These are phyloP conservation scores for Nothophoma quercina DNA, from an alignment of 2,329 filamentous ascomycete genomes.

Conservation along the genomic window DNA sequence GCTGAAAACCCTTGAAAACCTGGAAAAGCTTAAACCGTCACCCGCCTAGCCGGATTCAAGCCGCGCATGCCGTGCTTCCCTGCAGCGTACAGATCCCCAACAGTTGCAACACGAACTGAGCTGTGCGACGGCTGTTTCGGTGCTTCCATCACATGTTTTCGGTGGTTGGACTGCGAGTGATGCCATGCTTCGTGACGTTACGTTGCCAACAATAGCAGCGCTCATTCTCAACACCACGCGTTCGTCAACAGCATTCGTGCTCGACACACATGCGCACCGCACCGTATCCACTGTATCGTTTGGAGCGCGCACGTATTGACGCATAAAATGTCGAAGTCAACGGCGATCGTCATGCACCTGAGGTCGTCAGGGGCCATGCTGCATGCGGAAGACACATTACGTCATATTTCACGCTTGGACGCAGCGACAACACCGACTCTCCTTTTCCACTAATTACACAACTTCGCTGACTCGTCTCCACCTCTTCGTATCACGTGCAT, in stretches of 20 bases:
- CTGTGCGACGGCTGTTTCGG: slow-evolving; percentile 25
- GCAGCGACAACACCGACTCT: background rate
- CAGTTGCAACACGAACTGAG: slow-evolving; percentile 26
- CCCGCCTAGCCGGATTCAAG: slow-evolving; percentile 11
- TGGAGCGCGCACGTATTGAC: background rate
- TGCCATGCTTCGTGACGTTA: slow-evolving; percentile 8
- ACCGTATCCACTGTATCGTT: slow-evolving; percentile 1
- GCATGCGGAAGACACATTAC: slow-evolving; percentile 11
- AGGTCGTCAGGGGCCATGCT: slow-evolving; percentile 3
- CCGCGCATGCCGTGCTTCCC: slow-evolving; percentile 13
- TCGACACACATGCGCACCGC: background rate
- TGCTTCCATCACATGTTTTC: slow-evolving; percentile 27
- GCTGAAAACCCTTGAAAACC: slow-evolving; percentile 33
- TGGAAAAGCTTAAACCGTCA: slow-evolving; percentile 35
- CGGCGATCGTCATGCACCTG: slow-evolving; percentile 11
- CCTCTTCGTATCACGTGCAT: slow-evolving; percentile 2
- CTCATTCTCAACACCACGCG: slow-evolving; percentile 1
- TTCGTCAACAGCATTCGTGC: background rate
- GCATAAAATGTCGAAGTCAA: background rate
- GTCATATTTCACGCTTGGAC: slow-evolving; percentile 12
- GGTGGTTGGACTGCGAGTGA: slow-evolving; percentile 9
- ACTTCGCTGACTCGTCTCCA: background rate
- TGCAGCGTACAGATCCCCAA: slow-evolving; percentile 30
- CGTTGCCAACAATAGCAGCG: slow-evolving; percentile 14
- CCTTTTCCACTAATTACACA: slow-evolving; percentile 4